Conservation (phyloP, 106 monocot genomes). For the Dioscorea alata region DNA sequence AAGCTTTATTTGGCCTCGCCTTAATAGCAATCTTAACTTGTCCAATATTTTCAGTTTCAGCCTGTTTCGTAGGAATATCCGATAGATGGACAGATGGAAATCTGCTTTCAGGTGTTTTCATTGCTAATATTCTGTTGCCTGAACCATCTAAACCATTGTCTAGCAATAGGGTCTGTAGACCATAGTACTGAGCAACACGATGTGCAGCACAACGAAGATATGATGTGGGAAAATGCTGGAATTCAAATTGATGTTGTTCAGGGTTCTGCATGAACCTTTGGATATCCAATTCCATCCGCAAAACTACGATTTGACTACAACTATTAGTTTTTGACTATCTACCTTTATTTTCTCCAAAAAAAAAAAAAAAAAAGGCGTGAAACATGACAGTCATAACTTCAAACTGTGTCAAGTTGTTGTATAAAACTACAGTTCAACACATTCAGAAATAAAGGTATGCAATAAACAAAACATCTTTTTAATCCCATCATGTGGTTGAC, state of each 20-base stretch:
- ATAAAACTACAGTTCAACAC: no score
- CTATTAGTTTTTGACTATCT: neutral
- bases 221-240: slow-evolving; percentile 81
- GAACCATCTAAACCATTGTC: slow-evolving; percentile 46
- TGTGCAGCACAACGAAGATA: slow-evolving; percentile 88
- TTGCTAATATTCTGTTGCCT: slow-evolving; percentile 61
- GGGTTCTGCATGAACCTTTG: slow-evolving; percentile 72
- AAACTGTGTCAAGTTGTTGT: no score
- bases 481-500: no score
- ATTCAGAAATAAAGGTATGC: no score
- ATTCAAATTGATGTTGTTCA: slow-evolving; percentile 77
- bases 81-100: slow-evolving; percentile 55
- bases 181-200: slow-evolving; percentile 92
- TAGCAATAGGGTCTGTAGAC: slow-evolving; percentile 60
- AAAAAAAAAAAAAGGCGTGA: no score
- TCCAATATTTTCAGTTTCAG: slow-evolving; percentile 33
- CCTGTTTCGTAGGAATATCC: slow-evolving; percentile 53
- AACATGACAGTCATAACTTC: no score
- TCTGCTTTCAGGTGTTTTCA: slow-evolving; percentile 63
- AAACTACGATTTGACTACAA: slow-evolving; percentile 40
- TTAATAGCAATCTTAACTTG: slow-evolving; percentile 62
- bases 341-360: no score
- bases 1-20: slow-evolving; percentile 43
- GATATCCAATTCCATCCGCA: slow-evolving; percentile 93
- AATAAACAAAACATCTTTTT: no score